Base-by-base conservation (phyloP, 2,329 filamentous ascomycete genomes). In the Fragosphaeria purpurea region DNA sequence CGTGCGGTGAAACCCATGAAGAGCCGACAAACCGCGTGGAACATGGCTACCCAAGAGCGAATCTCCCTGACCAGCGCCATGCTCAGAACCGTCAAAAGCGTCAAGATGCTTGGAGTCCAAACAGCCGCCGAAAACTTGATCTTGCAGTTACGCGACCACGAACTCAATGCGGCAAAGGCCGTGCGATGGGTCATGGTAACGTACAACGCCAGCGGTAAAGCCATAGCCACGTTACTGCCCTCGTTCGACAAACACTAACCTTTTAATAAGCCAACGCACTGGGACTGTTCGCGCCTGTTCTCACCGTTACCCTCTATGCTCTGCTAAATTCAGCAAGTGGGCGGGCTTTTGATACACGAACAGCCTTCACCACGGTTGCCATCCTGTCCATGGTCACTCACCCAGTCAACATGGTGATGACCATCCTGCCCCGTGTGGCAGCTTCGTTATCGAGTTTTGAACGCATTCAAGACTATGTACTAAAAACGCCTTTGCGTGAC, bases 391-490 rank as follows among this genome's bases (percentile, higher is more conserved):
- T 71, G 55, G 60, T 71, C 0, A 71, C 67, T 1, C 65, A 70
- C 32, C 68, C 69, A 0, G 67, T 69, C 6, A 71, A 71, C 47
- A 71, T 70, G 66, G 56, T 71, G 13, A 70, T 70, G 68, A 69
- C 68, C 0, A 63, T 67, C 13, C 50, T 69, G 0, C 69, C 68
- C 0, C 58, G 61, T 5, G 60, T 56, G 0, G 55, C 69, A 0
- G 62, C 61, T 0, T 58, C 64, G 0, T 59, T 65, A 6, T 56
- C 67, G 0, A 62, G 61, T 22, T 67, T 70, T 45, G 63, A 67
- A 11, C 60, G 66, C 11, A 69, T 72, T 4, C 67, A 71, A 46
- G 42, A 44, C 0, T 71, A 62, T 41, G 50, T 70, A 1, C 37
- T 56, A 4, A 10, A 44, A 6, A 34, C 22, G 22, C 22, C 22